Base-by-base conservation (phyloP, 2,329 filamentous ascomycete species). In the Aspergillus hiratsukae region DNA sequence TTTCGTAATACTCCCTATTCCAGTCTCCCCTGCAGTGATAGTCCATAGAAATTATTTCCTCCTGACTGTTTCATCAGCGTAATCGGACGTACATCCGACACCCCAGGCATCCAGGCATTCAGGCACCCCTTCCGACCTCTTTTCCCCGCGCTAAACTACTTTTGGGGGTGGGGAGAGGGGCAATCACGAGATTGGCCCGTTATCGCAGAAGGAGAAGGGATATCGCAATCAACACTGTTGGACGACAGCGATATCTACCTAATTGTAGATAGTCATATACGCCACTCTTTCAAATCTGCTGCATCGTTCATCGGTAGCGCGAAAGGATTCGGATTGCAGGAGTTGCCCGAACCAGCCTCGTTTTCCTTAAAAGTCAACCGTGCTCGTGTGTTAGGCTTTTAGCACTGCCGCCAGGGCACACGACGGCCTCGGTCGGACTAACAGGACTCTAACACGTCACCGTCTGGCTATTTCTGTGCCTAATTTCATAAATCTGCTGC, bases 101-200 rank as follows among this genome's bases (percentile, higher is more conserved):
- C 19, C 40, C 19, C n/a, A 43, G 40, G 43, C 45, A 45, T n/a
- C 21, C 41, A 37, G 53, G 43, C 45, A 45, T n/a, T 17, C 41
- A 37, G 53, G 53, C 52, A 46, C 19, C 8, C 41, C 48, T 54
- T 23, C 25, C 40, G 21, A 19, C 40, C 54, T 21, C 17, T 17
- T 37, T 48, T 55, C 63, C 63, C 63, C 63, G 62, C 62, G 52
- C 63, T 64, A 64, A 57, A 31, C 61, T 55, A 2, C 10, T 51
- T 51, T 61, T 48, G 28, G 56, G 61, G 19, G 14, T 27, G 41
- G 21, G 23, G 48, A 55, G 62, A 64, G 62, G 63, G 63, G 63
- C 58, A 64, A 56, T 61, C 61, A 64, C 61, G 62, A 55, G 58
- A 59, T 58, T 56, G 50, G 51, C 31, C 49, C 52, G 49, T 52